A percentile compares a stretch with the other conserved stretches of the same genome.
phyloP scores from a whole-genome alignment of 2,329 filamentous ascomycete species.

The Exophiala sp. region DNA sequence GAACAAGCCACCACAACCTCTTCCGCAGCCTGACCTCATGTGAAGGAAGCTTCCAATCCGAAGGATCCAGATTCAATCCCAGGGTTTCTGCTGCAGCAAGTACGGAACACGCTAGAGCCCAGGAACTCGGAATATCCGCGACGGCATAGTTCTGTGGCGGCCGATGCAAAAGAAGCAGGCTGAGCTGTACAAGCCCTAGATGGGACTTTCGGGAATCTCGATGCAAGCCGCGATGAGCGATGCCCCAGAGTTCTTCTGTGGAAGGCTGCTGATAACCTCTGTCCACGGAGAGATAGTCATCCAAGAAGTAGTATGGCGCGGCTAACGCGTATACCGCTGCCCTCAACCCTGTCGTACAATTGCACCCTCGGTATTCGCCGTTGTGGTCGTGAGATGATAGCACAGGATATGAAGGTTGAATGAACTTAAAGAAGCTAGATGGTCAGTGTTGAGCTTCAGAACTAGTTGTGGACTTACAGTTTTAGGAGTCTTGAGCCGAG shows the following conservation, averaged over 20 bases:
- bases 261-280: conserved; percentile 10
- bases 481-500: conserved; percentile 12
- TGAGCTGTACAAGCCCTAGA: conserved; percentile 8
- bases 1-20: conserved; percentile 82
- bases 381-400: conserved; percentile 7
- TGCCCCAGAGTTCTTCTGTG: conserved; percentile 15
- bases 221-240: conserved; percentile 12
- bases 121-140: conserved; percentile 7
- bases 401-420: conserved; percentile 13
- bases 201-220: conserved; percentile 9
- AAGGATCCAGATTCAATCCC: conserved; percentile 83
- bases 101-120: conserved; percentile 8
- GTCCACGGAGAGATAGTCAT: conserved; percentile 13
- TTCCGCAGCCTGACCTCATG: conserved; percentile 86
- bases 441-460: background rate
- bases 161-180: conserved; percentile 11
- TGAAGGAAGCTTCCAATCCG: conserved; percentile 77
- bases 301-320: conserved; percentile 10
- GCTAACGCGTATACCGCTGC: conserved; percentile 13
- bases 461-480: conserved; percentile 8
- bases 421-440: conserved; percentile 12
- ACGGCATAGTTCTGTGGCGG: conserved; percentile 14
- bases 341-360: conserved; percentile 7
- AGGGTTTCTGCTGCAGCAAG: conserved; percentile 40
- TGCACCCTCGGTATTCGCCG: conserved; percentile 8